A percentile compares a stretch with the other conserved stretches of the same genome.
Evolutionary conservation across 2,329 filamentous ascomycete genomes (phyloP).

Genomic region (Bipolaris gigantea): DNA sequence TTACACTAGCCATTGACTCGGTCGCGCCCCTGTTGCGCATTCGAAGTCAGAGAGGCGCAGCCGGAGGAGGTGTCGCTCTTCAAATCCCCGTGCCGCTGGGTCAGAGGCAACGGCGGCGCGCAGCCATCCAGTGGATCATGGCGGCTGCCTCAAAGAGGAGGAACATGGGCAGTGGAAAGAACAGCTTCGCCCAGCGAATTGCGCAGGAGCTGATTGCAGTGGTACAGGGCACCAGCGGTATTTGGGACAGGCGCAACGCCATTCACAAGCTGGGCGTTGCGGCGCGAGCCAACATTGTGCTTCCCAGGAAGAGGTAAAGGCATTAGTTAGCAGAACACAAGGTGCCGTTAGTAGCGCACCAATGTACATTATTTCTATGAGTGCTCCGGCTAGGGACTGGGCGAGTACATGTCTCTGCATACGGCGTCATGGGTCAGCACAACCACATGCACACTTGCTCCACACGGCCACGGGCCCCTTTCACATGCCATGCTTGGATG

Average conservation of each 20-base stretch:
- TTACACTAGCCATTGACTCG: slow-evolving; percentile 88
- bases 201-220: slow-evolving; percentile 86
- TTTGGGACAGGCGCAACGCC: slow-evolving; percentile 79
- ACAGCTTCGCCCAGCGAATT: slow-evolving; percentile 74
- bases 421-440: slow-evolving; percentile 2
- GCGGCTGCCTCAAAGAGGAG: slow-evolving; percentile 78
- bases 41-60: slow-evolving; percentile 71
- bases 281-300: slow-evolving; percentile 70
- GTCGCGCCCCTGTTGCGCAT: slow-evolving; percentile 87
- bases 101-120: slow-evolving; percentile 73
- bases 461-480: slow-evolving; percentile 7
- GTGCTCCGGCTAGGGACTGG: slow-evolving; percentile 1
- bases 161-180: slow-evolving; percentile 69
- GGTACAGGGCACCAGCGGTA: slow-evolving; percentile 78
- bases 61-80: slow-evolving; percentile 82
- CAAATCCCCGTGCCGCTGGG: slow-evolving; percentile 79
- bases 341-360: background rate
- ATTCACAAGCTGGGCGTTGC: slow-evolving; percentile 82
- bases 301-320: slow-evolving; percentile 37
- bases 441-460: slow-evolving; percentile 24
- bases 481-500: background rate
- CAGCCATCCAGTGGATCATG: slow-evolving; percentile 86
- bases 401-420: slow-evolving; percentile 14
- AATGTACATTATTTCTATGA: slow-evolving; percentile 5
- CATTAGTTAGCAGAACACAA: background rate